phyloP scores from a whole-genome alignment of 306 rosid species.

The Urtica urens region DNA sequence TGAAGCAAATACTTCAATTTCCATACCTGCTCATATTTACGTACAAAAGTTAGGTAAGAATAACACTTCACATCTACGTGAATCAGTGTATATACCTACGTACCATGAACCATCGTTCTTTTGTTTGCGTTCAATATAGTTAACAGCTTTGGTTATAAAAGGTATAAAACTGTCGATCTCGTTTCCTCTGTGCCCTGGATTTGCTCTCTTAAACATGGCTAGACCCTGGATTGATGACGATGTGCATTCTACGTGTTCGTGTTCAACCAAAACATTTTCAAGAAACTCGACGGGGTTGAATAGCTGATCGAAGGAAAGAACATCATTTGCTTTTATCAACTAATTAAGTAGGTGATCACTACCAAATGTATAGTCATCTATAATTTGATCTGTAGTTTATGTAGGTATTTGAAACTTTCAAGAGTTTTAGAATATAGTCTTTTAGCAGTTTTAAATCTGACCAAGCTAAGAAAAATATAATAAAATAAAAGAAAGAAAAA shows the following conservation, averaged over 20 bases:
- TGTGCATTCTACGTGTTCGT: conserved; percentile 7
- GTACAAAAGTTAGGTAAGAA: background rate
- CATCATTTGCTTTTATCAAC: too few relatives aligned
- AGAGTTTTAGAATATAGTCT: too few relatives aligned
- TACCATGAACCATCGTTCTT: background rate
- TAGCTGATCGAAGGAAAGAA: too few relatives aligned
- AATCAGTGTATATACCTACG: background rate
- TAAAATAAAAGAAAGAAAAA: too few relatives aligned
- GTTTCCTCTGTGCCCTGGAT: background rate
- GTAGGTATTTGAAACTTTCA: too few relatives aligned
- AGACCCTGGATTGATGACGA: conserved; percentile 3
- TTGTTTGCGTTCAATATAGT: conserved; percentile 1
- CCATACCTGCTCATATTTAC: background rate
- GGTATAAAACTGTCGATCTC: background rate
- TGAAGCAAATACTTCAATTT: conserved; percentile 7
- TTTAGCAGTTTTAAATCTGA: too few relatives aligned
- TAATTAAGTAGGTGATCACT: too few relatives aligned
- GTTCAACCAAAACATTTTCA: background rate
- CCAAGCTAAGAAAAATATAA: too few relatives aligned
- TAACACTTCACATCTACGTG: background rate
- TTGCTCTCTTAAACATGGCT: background rate
- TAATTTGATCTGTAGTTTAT: too few relatives aligned
- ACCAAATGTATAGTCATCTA: too few relatives aligned
- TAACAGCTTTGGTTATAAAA: background rate
- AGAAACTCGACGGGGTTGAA: conserved; percentile 5